Conservation (phyloP, 306 rosid genomes). For the Pyrus communis region DNA sequence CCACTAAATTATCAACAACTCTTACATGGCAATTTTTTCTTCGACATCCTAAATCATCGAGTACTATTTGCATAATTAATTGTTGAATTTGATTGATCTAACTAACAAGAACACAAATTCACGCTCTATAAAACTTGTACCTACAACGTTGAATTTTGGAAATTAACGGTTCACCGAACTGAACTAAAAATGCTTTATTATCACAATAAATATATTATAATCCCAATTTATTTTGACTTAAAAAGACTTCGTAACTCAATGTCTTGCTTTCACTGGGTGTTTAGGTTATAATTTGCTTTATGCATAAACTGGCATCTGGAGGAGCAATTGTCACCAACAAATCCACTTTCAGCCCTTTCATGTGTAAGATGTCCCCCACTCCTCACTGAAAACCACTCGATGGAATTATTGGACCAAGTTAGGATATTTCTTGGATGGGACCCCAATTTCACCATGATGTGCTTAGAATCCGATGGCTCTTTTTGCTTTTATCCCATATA, state of each 20-base stretch:
- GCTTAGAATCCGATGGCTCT: slow-evolving; percentile 8
- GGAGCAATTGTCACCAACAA: neutral
- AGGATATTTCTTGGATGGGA: slow-evolving; percentile 3
- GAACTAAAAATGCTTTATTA: too few relatives aligned
- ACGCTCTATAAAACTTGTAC: too few relatives aligned
- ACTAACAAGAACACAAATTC: too few relatives aligned
- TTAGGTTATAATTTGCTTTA: neutral
- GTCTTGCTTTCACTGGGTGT: neutral
- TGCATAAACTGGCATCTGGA: neutral
- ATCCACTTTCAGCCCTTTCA: neutral
- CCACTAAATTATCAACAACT: neutral
- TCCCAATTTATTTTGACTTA: too few relatives aligned
- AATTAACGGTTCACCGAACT: too few relatives aligned
- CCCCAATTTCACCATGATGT: neutral
- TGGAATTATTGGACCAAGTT: neutral
- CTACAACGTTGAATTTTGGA: too few relatives aligned
- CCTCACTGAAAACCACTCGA: neutral
- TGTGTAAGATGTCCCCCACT: neutral
- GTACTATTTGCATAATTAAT: neutral
- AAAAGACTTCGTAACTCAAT: neutral
- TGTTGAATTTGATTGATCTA: too few relatives aligned
- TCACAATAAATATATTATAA: too few relatives aligned
- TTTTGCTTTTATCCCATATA: neutral
- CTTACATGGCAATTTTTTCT: neutral
- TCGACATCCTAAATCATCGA: neutral